A percentile compares a stretch with the other conserved stretches of the same genome.
These are phyloP conservation scores for Taiozyma sp. DNA, from an alignment of 1,139 yeast species.

Conservation along the genomic window DNA sequence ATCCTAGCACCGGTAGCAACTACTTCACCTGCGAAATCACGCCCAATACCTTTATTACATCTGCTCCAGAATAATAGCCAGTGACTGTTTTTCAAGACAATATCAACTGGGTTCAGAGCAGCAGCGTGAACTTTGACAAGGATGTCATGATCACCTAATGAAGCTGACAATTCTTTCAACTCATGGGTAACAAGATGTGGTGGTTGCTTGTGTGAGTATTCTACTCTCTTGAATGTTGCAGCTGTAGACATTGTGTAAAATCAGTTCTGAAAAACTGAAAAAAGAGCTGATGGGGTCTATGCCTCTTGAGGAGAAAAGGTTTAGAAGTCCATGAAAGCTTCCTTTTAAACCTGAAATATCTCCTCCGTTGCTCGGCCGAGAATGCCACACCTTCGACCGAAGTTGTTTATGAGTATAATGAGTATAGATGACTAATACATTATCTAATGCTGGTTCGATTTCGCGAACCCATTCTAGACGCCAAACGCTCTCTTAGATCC, in stretches of 20 bases:
- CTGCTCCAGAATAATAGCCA: conserved; percentile 8
- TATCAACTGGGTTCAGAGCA: conserved; percentile 72
- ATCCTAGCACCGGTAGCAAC: conserved; percentile 66
- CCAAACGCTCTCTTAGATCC: too few species aligned
- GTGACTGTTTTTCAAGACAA: conserved; percentile 24
- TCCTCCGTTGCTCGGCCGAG: too few species aligned
- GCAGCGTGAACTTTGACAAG: conserved; percentile 52
- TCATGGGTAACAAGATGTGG: conserved; percentile 1
- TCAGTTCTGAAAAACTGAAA: not conserved
- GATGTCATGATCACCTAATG: conserved; percentile 12
- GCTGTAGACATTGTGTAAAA: not conserved
- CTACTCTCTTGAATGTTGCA: conserved; percentile 3
- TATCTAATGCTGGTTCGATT: too few species aligned
- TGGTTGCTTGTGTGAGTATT: conserved; percentile 1
- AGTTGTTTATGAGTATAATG: too few species aligned
- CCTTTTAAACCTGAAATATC: too few species aligned
- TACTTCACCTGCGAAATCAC: conserved; percentile 77
- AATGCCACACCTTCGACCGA: too few species aligned
- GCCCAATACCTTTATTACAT: conserved; percentile 36
- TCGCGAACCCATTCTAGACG: too few species aligned
- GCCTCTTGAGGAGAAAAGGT: too few species aligned
- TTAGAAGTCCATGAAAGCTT: too few species aligned
- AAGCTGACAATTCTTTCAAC: conserved; percentile 1
- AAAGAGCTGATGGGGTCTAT: too few species aligned
- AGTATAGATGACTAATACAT: too few species aligned